phyloP scores from a whole-genome alignment of 1,284 basidiomycete species.

The Wolfiporia cocos region DNA sequence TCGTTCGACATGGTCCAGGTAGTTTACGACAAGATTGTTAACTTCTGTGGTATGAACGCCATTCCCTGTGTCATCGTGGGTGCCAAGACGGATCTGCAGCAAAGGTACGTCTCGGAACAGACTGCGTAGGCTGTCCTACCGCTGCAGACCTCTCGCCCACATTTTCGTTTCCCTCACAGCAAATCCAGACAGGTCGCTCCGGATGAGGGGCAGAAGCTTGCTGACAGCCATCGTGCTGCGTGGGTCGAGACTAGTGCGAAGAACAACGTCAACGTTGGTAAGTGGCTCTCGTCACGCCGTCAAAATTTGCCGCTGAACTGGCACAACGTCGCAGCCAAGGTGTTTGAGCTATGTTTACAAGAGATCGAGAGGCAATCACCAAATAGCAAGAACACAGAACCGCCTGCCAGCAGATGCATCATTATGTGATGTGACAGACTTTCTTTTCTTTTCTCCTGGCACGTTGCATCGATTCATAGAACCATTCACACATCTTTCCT shows the following conservation, averaged over 20 bases:
- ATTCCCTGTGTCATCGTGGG: slow-evolving; percentile 97
- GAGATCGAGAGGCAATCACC: slow-evolving; percentile 79
- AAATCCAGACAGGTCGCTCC: slow-evolving; percentile 69
- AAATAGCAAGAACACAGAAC: slow-evolving; percentile 46
- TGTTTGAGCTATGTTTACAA: slow-evolving; percentile 83
- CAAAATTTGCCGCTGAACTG: slow-evolving; percentile 6
- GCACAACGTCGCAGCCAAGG: slow-evolving; percentile 52
- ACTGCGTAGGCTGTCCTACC: not conserved
- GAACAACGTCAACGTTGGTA: slow-evolving; percentile 85
- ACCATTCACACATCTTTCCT: slow-evolving; percentile 10
- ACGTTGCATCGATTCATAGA: slow-evolving; percentile 18
- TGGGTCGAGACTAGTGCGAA: slow-evolving; percentile 91
- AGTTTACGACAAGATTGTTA: slow-evolving; percentile 96
- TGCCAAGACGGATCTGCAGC: slow-evolving; percentile 86
- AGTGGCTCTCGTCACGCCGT: slow-evolving; percentile 30
- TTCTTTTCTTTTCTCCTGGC: slow-evolving; percentile 11
- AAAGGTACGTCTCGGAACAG: slow-evolving; percentile 43
- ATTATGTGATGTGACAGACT: slow-evolving; percentile 53
- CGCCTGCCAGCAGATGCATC: slow-evolving; percentile 52
- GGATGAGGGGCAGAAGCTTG: slow-evolving; percentile 74
- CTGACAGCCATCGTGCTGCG: slow-evolving; percentile 66
- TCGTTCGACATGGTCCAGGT: slow-evolving; percentile 97
- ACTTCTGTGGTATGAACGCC: slow-evolving; percentile 85
- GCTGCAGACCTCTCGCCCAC: slow-evolving; percentile 14
- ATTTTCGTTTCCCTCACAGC: slow-evolving; percentile 24